Evolutionary conservation across 2,329 filamentous ascomycete species (phyloP).

Genomic region (Cercospora canescens): DNA sequence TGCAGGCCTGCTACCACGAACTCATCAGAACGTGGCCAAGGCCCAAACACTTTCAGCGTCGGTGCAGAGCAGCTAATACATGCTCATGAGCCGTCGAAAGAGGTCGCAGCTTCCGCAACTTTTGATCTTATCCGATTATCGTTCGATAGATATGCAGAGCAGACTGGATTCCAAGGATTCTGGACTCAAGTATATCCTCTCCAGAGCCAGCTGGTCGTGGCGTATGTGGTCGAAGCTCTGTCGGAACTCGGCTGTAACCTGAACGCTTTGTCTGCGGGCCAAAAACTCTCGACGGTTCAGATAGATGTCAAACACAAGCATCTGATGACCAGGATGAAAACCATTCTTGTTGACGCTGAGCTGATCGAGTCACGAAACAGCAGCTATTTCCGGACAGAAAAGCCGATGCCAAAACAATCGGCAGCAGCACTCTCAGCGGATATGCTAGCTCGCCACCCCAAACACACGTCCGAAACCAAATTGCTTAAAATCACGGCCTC

Average conservation of each 20-base stretch:
- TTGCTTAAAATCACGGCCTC: slow-evolving; percentile 11
- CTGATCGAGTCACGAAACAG: slow-evolving; percentile 1
- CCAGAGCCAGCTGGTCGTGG: slow-evolving; percentile 6
- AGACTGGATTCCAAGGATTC: slow-evolving; percentile 7
- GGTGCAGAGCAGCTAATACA: neutral
- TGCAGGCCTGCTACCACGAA: neutral
- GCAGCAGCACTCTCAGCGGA: neutral
- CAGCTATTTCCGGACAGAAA: slow-evolving; percentile 5
- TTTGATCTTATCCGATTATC: neutral
- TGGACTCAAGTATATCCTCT: slow-evolving; percentile 10
- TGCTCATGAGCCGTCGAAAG: neutral
- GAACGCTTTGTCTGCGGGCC: neutral
- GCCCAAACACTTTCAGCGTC: accelerated
- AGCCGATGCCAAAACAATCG: neutral
- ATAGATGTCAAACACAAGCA: slow-evolving; percentile 3
- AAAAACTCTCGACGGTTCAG: neutral
- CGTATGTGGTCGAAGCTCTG: slow-evolving; percentile 14
- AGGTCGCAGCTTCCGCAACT: neutral
- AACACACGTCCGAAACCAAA: slow-evolving; percentile 13
- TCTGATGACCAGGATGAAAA: slow-evolving; percentile 4
- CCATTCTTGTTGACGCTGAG: slow-evolving; percentile 7
- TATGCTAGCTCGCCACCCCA: slow-evolving; percentile 7
- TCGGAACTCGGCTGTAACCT: slow-evolving; percentile 14
- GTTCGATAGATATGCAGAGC: neutral
- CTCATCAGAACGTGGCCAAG: too few species aligned